Conservation (phyloP, 2,329 filamentous ascomycete species). For the Ophiocordyceps unilateralis region DNA sequence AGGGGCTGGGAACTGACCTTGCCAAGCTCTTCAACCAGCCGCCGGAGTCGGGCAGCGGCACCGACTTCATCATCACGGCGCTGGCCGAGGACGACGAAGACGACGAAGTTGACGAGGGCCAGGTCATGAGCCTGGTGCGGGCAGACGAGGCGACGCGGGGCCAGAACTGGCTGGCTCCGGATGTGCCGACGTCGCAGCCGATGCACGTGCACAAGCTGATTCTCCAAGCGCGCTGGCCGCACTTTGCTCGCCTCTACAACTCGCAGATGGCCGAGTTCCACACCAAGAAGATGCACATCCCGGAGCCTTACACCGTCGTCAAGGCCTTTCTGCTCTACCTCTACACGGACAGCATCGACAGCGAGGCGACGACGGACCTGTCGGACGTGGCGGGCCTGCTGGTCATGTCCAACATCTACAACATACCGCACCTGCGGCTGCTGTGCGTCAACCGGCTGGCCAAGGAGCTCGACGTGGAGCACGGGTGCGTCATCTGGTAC, state of each 20-base stretch:
- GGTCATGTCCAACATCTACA: conserved; percentile 96
- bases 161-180: conserved; percentile 41
- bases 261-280: conserved; percentile 97
- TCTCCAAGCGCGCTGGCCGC: conserved; percentile 86
- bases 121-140: conserved; percentile 31
- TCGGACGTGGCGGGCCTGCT: conserved; percentile 83
- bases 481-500: conserved; percentile 93
- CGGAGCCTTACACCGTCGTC: conserved; percentile 86
- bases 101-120: conserved; percentile 32
- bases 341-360: conserved; percentile 79
- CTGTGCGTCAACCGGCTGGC: conserved; percentile 81
- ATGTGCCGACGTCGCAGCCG: conserved; percentile 53
- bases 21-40: conserved; percentile 74
- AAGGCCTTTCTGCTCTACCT: conserved; percentile 91
- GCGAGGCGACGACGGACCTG: conserved; percentile 60
- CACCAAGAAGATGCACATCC: conserved; percentile 93
- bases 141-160: conserved; percentile 22
- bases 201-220: conserved; percentile 95
- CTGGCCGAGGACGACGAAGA: conserved; percentile 61
- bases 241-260: conserved; percentile 82
- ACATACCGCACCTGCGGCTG: conserved; percentile 81
- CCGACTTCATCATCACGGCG: conserved; percentile 84
- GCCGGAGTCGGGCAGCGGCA: conserved; percentile 68
- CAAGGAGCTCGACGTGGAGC: conserved; percentile 82
- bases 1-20: conserved; percentile 67